phyloP scores from a whole-genome alignment of 176 grass and related monocot genomes.

The Saccharum spontaneum region DNA sequence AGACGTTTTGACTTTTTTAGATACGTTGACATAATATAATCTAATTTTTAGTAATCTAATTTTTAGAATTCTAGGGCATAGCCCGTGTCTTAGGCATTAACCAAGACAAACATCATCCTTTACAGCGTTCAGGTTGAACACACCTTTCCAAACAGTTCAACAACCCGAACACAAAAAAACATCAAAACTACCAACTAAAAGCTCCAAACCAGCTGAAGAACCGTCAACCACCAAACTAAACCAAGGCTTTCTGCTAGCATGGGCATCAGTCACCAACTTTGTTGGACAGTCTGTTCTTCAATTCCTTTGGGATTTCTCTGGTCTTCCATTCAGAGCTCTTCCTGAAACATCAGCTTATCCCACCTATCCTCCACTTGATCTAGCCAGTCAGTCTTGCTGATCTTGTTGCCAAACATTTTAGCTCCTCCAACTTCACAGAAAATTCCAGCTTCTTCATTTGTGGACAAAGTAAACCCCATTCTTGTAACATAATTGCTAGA shows the following conservation, averaged over 20 bases:
- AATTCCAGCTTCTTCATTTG: background rate
- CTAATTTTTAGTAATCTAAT: background rate
- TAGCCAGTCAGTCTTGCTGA: too few species aligned
- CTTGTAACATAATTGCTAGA: background rate
- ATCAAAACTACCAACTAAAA: background rate
- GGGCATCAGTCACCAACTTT: background rate
- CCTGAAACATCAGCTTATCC: background rate
- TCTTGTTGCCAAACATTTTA: background rate
- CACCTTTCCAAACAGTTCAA: background rate
- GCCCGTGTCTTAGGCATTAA: background rate
- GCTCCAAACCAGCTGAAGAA: background rate
- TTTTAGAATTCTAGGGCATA: background rate
- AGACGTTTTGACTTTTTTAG: too few species aligned
- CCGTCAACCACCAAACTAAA: background rate
- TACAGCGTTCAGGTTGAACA: background rate
- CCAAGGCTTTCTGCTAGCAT: background rate
- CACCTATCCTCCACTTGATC: background rate
- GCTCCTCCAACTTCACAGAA: background rate
- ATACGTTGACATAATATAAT: background rate
- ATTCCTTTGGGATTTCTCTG: background rate
- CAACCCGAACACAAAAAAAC: background rate
- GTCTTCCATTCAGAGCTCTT: background rate
- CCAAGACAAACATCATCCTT: background rate
- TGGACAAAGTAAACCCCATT: background rate
- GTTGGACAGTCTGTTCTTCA: background rate